These are phyloP conservation scores for Obba rivulosa DNA, from an alignment of 768 basidiomycete species.

Conservation along the genomic window DNA sequence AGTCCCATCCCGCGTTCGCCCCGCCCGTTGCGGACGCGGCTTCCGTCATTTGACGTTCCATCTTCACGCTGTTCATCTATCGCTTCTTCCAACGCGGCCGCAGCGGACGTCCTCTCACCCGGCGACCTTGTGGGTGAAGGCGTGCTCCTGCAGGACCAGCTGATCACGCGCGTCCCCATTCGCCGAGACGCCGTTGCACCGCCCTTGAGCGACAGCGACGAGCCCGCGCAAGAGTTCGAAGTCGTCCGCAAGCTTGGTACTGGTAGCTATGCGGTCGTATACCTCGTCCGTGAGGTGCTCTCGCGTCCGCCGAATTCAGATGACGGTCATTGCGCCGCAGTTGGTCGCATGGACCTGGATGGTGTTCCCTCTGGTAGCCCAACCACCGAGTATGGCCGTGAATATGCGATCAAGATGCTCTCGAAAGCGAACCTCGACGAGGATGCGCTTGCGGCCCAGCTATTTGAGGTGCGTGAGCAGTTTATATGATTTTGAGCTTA, in stretches of 20 bases:
- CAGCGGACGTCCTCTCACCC: constrained; percentile 57
- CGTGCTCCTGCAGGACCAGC: constrained; percentile 59
- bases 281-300: constrained; percentile 76
- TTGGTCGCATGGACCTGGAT: constrained; percentile 27
- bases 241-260: constrained; percentile 84
- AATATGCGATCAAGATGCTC: constrained; percentile 94
- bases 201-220: constrained; percentile 28
- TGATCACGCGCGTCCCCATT: constrained; percentile 52
- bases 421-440: constrained; percentile 91
- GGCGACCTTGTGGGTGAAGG: constrained; percentile 75
- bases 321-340: constrained; percentile 43
- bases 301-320: constrained; percentile 30
- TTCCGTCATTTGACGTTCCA: constrained; percentile 11
- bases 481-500: neutral
- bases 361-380: constrained; percentile 18
- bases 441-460: constrained; percentile 82
- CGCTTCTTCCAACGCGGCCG: constrained; percentile 35
- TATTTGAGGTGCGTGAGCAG: constrained; percentile 84
- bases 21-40: constrained; percentile 16
- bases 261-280: constrained; percentile 92
- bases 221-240: constrained; percentile 66
- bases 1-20: constrained; percentile 18
- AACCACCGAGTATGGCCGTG: constrained; percentile 53
- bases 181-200: constrained; percentile 23
- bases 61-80: constrained; percentile 16